phyloP scores from a whole-genome alignment of 2,329 filamentous ascomycete species.

The Penicillium sp. region DNA sequence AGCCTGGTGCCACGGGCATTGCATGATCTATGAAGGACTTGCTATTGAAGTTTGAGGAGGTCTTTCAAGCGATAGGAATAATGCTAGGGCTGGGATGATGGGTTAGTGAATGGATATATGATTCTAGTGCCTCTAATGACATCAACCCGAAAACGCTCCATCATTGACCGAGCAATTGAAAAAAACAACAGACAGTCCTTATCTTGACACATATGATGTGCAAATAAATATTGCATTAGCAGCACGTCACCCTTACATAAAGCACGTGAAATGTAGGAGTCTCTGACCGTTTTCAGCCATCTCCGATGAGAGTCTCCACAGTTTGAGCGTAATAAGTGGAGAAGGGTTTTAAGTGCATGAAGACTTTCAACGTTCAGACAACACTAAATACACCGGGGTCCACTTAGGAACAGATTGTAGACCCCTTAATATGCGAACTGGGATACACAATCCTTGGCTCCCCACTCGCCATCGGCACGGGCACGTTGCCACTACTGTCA shows the following conservation, averaged over 20 bases:
- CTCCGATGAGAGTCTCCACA: not conserved
- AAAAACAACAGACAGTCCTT: not conserved
- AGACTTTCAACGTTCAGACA: not conserved
- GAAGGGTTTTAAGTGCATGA: not conserved
- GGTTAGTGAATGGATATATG: not conserved
- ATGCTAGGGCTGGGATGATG: not conserved
- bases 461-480: conserved; percentile 49
- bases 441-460: conserved; percentile 47
- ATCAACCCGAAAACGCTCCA: not conserved
- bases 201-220: conserved; percentile 3
- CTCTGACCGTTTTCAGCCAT: not conserved
- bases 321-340: conserved; percentile 3
- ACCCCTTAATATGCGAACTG: conserved; percentile 15
- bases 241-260: not conserved
- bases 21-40: conserved; percentile 26
- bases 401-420: conserved; percentile 20
- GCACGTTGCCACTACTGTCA: conserved; percentile 49
- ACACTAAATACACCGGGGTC: not conserved
- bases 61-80: not conserved
- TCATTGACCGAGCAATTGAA: not conserved
- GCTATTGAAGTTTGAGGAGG: not conserved
- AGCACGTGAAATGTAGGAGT: not conserved
- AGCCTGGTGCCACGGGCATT: conserved; percentile 30
- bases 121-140: not conserved
- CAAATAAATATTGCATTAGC: not conserved